A percentile compares a stretch with the other conserved stretches of the same genome.
Conservation (phyloP, 1,284 basidiomycete genomes). For the Ganoderma resinaceum region DNA sequence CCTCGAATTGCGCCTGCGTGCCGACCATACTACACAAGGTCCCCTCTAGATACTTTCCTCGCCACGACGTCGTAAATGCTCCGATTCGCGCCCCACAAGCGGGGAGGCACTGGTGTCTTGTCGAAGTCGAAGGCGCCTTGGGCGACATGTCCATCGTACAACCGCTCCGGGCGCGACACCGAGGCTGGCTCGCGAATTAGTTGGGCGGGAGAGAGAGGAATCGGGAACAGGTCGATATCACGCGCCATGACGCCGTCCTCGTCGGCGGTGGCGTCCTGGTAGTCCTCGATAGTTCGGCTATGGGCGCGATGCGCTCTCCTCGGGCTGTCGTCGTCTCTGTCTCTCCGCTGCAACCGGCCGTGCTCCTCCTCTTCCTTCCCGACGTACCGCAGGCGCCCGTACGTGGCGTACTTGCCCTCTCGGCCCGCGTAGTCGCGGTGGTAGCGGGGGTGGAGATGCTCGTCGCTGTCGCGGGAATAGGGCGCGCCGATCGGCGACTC, state of each 20-base stretch:
- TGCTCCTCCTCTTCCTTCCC: slow-evolving; percentile 15
- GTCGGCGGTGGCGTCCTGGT: slow-evolving; percentile 29
- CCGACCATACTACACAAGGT: not conserved
- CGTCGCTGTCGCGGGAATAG: not conserved
- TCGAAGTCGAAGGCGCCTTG: slow-evolving; percentile 6
- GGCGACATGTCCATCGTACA: slow-evolving; percentile 29
- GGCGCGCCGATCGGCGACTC: slow-evolving; percentile 23
- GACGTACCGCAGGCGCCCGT: slow-evolving; percentile 4
- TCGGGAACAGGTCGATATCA: slow-evolving; percentile 34
- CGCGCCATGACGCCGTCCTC: slow-evolving; percentile 30
- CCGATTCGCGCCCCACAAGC: slow-evolving; percentile 14
- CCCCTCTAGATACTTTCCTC: slow-evolving; percentile 19
- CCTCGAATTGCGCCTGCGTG: not conserved
- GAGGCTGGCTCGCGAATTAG: not conserved
- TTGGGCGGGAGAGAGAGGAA: slow-evolving; percentile 27
- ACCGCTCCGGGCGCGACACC: slow-evolving; percentile 26
- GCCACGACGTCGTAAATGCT: slow-evolving; percentile 31
- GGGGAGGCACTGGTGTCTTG: not conserved
- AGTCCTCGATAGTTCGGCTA: slow-evolving; percentile 3
- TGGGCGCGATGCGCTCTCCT: not conserved
- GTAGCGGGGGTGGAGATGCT: not conserved
- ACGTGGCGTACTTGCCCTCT: slow-evolving; percentile 4
- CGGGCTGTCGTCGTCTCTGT: not conserved
- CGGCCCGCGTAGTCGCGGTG: not conserved
- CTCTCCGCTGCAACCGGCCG: slow-evolving; percentile 19